Evolutionary conservation across 768 basidiomycete species (phyloP).

Genomic region (Boletus huronensis): DNA sequence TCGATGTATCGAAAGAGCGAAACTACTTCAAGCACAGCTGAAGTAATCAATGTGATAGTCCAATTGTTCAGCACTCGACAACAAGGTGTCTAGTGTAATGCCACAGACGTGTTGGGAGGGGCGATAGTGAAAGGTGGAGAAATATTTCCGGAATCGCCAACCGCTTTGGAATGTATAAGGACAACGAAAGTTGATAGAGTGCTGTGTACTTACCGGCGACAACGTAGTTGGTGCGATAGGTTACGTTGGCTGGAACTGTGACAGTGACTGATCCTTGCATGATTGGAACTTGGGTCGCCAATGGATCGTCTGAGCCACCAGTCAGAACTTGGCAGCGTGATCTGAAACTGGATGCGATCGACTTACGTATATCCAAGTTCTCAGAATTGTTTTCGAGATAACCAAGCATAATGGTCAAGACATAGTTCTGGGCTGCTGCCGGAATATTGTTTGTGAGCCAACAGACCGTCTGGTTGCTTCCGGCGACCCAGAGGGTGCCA

Average conservation of each 20-base stretch:
- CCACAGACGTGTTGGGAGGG: neutral
- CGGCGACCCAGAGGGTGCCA: slow-evolving; percentile 36
- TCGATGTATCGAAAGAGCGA: slow-evolving; percentile 6
- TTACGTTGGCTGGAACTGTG: slow-evolving; percentile 47
- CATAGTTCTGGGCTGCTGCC: slow-evolving; percentile 30
- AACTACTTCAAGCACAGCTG: slow-evolving; percentile 1
- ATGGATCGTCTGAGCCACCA: slow-evolving; percentile 44
- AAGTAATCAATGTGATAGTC: neutral
- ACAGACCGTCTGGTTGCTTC: slow-evolving; percentile 36
- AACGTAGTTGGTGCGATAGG: slow-evolving; percentile 47
- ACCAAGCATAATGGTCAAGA: slow-evolving; percentile 47
- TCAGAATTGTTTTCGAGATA: slow-evolving; percentile 36
- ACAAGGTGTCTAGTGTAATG: neutral
- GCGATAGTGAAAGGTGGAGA: slow-evolving; percentile 58
- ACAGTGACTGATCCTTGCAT: slow-evolving; percentile 46
- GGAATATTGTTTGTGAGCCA: slow-evolving; percentile 44
- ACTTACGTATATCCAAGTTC: slow-evolving; percentile 49
- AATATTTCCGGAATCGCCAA: slow-evolving; percentile 65
- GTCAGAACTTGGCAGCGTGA: slow-evolving; percentile 5
- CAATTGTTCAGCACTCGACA: neutral
- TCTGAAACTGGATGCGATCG: too few relatives aligned
- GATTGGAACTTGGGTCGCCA: slow-evolving; percentile 55
- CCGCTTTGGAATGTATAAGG: slow-evolving; percentile 37
- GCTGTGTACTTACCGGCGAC: slow-evolving; percentile 52
- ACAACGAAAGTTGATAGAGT: neutral